Evolutionary conservation across 768 basidiomycete species (phyloP), one percentile per base, ranked within the genome.

Genomic region (Russula brevipes): DNA sequence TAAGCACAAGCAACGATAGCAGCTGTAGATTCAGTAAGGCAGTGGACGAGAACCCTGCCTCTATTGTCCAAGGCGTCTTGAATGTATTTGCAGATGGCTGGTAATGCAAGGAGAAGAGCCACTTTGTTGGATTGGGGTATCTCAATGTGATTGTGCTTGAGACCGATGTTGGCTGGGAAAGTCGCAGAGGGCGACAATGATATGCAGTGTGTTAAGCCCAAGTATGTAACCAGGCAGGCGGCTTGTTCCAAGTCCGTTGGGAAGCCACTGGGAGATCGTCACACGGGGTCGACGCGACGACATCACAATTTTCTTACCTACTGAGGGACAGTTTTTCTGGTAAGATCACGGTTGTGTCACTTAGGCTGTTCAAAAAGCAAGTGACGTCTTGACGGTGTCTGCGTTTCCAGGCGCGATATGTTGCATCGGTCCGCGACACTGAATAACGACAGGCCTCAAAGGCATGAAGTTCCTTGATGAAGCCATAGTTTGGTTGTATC

Each of bases 321-420:
- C 74, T 81, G 58, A 87, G 75, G 61, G 78, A 77, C 44, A 87
- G 64, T 61, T 77, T 76, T 51, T 81, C 74, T 4, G 78, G 79
- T 39, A 85, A 69, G 44, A 87, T 76, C 7, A 73, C 68, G n/a
- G 80, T 79, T 12, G 82, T 82, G 56, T 87, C 83, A 33, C 75
- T 71, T 54, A 85, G 69, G 36, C 78, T 72, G 64, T 80, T 82
- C 35, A 87, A 70, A 68, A 82, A 87, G 51, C 74, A 72, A 3
- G 78, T 79, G 47, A 84, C 82, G 38, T 82, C 80, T 61, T 81
- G 83, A 53, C 76, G 75, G 61, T 82, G 80, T 36, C 77, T 74
- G 12, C 82, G 79, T 68, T 81, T 84, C 85, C 85, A 87, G n/a
- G 79, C 72, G 4, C 77, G 76, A 63, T 87, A 87, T 19, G 73